Base-by-base conservation (phyloP, 768 basidiomycete genomes). In the Boletus pseudopeckii region DNA sequence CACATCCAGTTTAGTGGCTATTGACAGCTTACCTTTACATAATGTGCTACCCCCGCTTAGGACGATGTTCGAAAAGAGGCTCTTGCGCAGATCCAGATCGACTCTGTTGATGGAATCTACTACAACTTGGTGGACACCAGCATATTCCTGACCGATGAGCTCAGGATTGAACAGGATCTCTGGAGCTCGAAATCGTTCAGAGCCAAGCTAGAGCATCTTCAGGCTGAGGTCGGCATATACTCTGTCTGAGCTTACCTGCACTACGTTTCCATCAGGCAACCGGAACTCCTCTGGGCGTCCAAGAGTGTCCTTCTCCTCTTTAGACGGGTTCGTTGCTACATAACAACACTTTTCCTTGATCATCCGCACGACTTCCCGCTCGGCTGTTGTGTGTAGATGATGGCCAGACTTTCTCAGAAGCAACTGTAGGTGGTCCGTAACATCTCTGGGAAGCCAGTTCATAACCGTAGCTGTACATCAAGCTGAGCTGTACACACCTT, bases 321-420 rank as follows among this genome's bases (percentile, higher is more conserved):
- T 98, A 2, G 82, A 77, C 3, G 95, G 93, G 64, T 94, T 94
- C 32, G 92, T 68, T 7, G 97, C 93, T 50, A 98, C 78, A 74
- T 99, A 98, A 68, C 96, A 99, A 54, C 88, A 90, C 70, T 98
- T 98, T 75, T 99, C 97, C 72, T 99, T 99, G 72, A 98, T 97
- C 47, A 90, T 91, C 57, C 97, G 81, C 15, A 99, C 94, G 13
- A 98, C 89, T 72, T 99, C 97, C 50, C 89, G 86, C 73, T 99
- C 97, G 22, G 97, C 96, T 22, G 94, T 94, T 0, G 97, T 99
- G 65, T 97, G 92, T 53, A 99, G 76, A 72, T 98, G 86, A 68
- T 98, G 89, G 0, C 97, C 97, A 1, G 91, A 82, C 72, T 98
- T 98, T 48, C 97, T 87, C 38, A 99, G 80, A 22, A 98, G 80